A percentile compares a stretch with the other conserved stretches of the same genome.
Evolutionary conservation across 495 filamentous ascomycete genomes (phyloP).

Genomic region (Tetracladium marchalianum): DNA sequence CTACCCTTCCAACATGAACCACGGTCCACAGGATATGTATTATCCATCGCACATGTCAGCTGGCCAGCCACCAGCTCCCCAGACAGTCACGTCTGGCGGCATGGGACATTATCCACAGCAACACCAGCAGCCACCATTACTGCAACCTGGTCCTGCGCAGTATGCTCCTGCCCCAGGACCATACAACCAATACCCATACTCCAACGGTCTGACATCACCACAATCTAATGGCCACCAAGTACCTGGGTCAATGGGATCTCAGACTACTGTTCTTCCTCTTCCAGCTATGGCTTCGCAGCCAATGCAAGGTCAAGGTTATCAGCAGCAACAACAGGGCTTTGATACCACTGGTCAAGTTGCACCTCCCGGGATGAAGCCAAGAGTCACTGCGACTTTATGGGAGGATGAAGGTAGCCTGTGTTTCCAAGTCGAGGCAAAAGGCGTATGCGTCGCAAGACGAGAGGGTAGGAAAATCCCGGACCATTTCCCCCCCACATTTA

Average conservation of each 20-base stretch:
- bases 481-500: not conserved
- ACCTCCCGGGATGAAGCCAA: conserved; percentile 95
- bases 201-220: conserved; percentile 66
- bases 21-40: conserved; percentile 72
- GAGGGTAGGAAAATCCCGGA: conserved; percentile 57
- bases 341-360: conserved; percentile 89
- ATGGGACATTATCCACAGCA: conserved; percentile 62
- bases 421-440: conserved; percentile 95
- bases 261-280: conserved; percentile 53
- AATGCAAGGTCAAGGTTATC: conserved; percentile 39
- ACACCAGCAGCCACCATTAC: conserved; percentile 65
- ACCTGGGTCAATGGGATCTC: conserved; percentile 51
- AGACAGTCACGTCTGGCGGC: conserved; percentile 68
- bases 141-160: conserved; percentile 66
- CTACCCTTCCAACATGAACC: conserved; percentile 72
- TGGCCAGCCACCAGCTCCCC: conserved; percentile 67
- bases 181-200: conserved; percentile 66
- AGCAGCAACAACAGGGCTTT: conserved; percentile 42
- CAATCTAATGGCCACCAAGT: conserved; percentile 57
- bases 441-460: conserved; percentile 87
- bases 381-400: conserved; percentile 95
- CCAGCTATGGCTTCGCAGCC: conserved; percentile 44
- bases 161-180: conserved; percentile 55
- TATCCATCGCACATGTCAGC: conserved; percentile 75
- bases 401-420: conserved; percentile 97